A percentile compares a stretch with the other conserved stretches of the same genome.
Evolutionary conservation across 2,329 filamentous ascomycete species (phyloP).

Genomic region (Polychaeton citri): DNA sequence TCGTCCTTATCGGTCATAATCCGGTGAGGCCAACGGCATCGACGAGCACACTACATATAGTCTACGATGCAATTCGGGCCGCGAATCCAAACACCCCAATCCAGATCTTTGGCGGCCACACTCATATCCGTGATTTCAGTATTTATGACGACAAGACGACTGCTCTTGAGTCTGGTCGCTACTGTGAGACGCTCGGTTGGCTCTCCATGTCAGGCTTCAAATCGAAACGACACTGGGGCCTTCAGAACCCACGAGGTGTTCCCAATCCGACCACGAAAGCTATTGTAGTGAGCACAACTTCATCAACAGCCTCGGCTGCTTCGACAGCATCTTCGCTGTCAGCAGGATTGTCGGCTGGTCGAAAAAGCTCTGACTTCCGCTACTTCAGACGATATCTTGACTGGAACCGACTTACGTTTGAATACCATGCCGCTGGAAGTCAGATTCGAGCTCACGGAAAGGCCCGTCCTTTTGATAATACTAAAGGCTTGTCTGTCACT

Average conservation of each 20-base stretch:
- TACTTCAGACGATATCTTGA: conserved; percentile 53
- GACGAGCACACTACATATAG: conserved; percentile 31
- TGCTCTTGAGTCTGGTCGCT: conserved; percentile 46
- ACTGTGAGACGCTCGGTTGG: conserved; percentile 58
- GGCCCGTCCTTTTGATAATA: conserved; percentile 32
- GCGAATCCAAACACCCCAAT: conserved; percentile 45
- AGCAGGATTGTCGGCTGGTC: conserved; percentile 16
- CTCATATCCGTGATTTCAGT: conserved; percentile 45
- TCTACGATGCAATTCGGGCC: conserved; percentile 47
- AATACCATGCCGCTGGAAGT: conserved; percentile 45
- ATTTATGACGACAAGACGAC: conserved; percentile 50
- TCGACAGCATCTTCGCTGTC: neutral
- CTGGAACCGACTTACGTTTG: conserved; percentile 54
- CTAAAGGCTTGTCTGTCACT: conserved; percentile 34
- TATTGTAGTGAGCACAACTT: conserved; percentile 22
- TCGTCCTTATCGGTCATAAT: conserved; percentile 52
- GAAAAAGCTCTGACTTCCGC: conserved; percentile 6
- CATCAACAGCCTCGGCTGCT: conserved; percentile 18
- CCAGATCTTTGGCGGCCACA: conserved; percentile 43
- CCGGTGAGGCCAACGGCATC: conserved; percentile 34
- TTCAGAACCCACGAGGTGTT: conserved; percentile 26
- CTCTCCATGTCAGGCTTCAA: conserved; percentile 49
- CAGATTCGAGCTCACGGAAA: conserved; percentile 20
- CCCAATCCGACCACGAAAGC: conserved; percentile 30
- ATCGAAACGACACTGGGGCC: conserved; percentile 32